Evolutionary conservation across 257 asterid species (phyloP).

Genomic region (Primulina huaijiensis): DNA sequence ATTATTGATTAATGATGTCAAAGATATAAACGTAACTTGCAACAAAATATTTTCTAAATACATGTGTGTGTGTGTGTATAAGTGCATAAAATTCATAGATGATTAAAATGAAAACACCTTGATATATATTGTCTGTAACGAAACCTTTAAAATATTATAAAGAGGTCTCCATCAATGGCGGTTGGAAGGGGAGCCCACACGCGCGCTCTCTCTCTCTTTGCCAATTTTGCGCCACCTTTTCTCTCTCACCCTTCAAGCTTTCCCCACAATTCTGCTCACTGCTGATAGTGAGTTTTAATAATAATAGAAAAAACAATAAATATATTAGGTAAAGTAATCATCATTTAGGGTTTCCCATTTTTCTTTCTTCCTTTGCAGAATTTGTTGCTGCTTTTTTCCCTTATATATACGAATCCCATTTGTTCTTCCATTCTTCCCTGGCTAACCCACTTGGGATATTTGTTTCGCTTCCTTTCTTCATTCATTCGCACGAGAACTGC

Average conservation of each 20-base stretch:
- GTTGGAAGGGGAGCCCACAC: constrained; percentile 56
- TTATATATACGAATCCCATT: constrained; percentile 35
- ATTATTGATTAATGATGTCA: too few species aligned
- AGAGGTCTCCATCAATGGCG: constrained; percentile 59
- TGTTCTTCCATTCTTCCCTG: constrained; percentile 38
- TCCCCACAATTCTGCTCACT: constrained; percentile 60
- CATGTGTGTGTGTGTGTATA: too few species aligned
- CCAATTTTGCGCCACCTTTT: constrained; percentile 54
- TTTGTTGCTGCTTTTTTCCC: constrained; percentile 16
- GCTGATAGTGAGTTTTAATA: constrained; percentile 35
- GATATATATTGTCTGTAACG: not conserved
- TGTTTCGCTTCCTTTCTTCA: not conserved
- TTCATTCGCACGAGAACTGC: constrained; percentile 1
- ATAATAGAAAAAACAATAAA: constrained; percentile 22
- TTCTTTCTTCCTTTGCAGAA: constrained; percentile 17
- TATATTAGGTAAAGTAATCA: constrained; percentile 19
- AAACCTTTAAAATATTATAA: not conserved
- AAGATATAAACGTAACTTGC: too few species aligned
- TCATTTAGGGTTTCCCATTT: constrained; percentile 62
- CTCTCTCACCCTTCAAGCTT: constrained; percentile 45
- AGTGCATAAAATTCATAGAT: too few species aligned
- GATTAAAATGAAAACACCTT: not conserved
- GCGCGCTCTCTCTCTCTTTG: constrained; percentile 24
- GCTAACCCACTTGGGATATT: constrained; percentile 32
- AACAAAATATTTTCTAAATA: too few species aligned